These are phyloP conservation scores for Rubroboletus pulcherrimus DNA, from an alignment of 768 basidiomycete genomes.

Conservation along the genomic window DNA sequence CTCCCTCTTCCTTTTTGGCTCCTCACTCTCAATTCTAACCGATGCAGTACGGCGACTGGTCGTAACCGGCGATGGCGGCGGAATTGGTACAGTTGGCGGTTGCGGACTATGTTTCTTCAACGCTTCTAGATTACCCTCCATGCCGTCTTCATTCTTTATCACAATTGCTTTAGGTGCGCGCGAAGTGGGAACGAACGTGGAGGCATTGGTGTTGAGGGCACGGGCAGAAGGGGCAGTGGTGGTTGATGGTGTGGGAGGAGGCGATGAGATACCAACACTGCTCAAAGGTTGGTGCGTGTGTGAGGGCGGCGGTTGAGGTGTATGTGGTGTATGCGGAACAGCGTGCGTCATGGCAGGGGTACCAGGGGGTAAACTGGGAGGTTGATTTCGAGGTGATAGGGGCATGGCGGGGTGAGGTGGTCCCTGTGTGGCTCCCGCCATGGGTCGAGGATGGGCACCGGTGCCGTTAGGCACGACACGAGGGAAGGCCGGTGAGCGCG, in stretches of 20 bases:
- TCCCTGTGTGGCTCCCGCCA: constrained; percentile 36
- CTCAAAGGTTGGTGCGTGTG: constrained; percentile 43
- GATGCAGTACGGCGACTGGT: constrained; percentile 28
- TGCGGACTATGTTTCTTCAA: constrained; percentile 48
- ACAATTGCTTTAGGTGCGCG: constrained; percentile 43
- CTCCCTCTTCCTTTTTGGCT: constrained; percentile 48
- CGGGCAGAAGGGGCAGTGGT: constrained; percentile 37
- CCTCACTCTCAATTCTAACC: constrained; percentile 64
- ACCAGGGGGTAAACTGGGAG: constrained; percentile 52
- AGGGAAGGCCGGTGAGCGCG: constrained; percentile 64
- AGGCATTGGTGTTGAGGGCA: constrained; percentile 59
- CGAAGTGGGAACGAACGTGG: constrained; percentile 58
- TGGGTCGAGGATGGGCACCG: constrained; percentile 45
- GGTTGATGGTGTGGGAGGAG: constrained; percentile 65
- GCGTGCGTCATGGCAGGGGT: constrained; percentile 69
- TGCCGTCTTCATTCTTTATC: constrained; percentile 63
- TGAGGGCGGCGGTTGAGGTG: constrained; percentile 45
- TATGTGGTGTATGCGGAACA: constrained; percentile 42
- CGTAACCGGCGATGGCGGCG: constrained; percentile 33
- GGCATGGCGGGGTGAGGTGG: constrained; percentile 51
- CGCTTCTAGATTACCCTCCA: constrained; percentile 55
- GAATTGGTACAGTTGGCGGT: constrained; percentile 36
- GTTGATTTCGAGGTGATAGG: constrained; percentile 67
- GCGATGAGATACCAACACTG: constrained; percentile 48
- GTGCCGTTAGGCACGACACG: constrained; percentile 62